Evolutionary conservation across 2,329 filamentous ascomycete species (phyloP), one percentile per base, ranked within the genome.

Genomic region (Claviceps citrina): DNA sequence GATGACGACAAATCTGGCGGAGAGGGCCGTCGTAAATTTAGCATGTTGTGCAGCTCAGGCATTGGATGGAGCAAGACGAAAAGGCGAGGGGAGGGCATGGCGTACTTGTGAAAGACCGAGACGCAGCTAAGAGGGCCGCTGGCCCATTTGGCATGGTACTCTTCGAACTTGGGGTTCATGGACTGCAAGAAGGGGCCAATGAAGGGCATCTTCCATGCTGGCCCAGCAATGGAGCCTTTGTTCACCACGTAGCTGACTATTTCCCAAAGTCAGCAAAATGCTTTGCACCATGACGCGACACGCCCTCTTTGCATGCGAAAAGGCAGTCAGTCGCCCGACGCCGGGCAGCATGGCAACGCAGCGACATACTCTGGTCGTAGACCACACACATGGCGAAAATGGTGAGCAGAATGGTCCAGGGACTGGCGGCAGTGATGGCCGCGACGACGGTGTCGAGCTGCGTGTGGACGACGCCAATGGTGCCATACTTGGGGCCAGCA

Each of bases 81-180:
- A 13, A 24, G 22, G 22, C 5, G 8, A 24, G 22, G 22, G 6
- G 18, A 20, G 8, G 18, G 12, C 13, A 22, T 5, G 16, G 16
- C 77, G 51, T 74, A 93, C 85, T 96, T 98, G 76, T 98, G 91
- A 68, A 98, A 98, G 54, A 98, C 86, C 2, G 87, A 95, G 46
- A 98, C 91, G 57, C 91, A 98, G 70, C 87, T 95, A 51, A 98
- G 70, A 36, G 84, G 80, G 35, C 84, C 91, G 55, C 85, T 93
- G 52, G 72, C 62, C 91, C 91, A 98, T 70, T 96, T 95, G 45
- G 72, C 79, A 59, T 87, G 73, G 66, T 98, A 98, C 54, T 87
- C 76, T 45, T 81, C 77, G 59, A 95, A 96, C 55, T 89, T 84
- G 43, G 91, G 91, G 60, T 93, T 79, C 52, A 96, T 70, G 22